Evolutionary conservation across 2,329 filamentous ascomycete genomes (phyloP), one percentile per base, ranked within the genome.

Genomic region (Lachnellula willkommii): DNA sequence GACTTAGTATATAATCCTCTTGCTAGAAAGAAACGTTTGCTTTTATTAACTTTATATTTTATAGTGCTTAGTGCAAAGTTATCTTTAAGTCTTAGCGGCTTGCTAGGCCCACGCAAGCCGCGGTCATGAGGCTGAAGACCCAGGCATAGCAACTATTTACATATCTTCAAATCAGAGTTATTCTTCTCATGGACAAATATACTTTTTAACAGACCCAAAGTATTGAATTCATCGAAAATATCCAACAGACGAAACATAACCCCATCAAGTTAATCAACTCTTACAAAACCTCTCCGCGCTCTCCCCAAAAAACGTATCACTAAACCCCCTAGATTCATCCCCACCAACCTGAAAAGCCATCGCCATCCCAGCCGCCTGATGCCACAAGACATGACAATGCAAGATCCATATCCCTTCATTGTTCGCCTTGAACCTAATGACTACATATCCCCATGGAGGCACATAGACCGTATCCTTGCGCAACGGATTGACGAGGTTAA

Each of bases 371-470:
- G 68, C 70, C 1, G 68, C 72, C 56, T 65, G 63, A 37, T 68
- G 70, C 66, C 70, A 72, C 3, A 71, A 53, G 5, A 70, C 65
- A 59, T 73, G 71, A 43, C 72, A 73, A 55, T 74, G 72, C 48
- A 74, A 65, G 37, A 71, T 61, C 72, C 71, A 74, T 14, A 74
- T 57, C 1, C 72, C 72, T 7, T 66, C 62, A 55, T 73, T 74
- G 53, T 74, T 66, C 3, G 71, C 63, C 12, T 56, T 58, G 40
- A 74, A 69, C 5, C 71, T 63, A n/a, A 74, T 53, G 0, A 73
- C 65, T 1, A 70, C 69, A 54, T 74, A 72, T 12, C 72, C 72
- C 55, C 65, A 61, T 6, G 68, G 50, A 7, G 70, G 71, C 20
- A 75, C 64, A 46, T 69, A 66, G 7, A 72, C 62, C 0, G 71